phyloP scores from a whole-genome alignment of 1,284 basidiomycete genomes.

The Puccinia brachypodii region DNA sequence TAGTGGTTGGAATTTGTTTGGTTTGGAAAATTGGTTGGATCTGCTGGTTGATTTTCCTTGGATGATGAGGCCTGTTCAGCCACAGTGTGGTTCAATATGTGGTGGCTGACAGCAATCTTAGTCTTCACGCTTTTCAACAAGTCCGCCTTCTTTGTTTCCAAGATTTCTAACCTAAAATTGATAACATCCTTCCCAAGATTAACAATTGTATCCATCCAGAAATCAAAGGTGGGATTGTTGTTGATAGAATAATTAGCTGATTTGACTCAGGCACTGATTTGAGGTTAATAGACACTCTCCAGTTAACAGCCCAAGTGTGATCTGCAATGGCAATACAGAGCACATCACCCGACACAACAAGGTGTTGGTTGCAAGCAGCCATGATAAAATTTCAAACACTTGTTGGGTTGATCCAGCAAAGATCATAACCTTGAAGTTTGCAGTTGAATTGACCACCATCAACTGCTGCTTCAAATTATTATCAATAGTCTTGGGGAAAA shows the following conservation, averaged over 20 bases:
- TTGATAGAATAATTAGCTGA: background rate
- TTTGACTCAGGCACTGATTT: background rate
- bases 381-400: no score
- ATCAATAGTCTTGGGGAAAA: no score
- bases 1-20: background rate
- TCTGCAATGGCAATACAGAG: no score
- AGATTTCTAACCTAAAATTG: background rate
- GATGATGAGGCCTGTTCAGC: background rate
- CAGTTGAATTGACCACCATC: no score
- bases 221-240: background rate
- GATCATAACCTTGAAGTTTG: no score
- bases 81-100: background rate
- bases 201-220: background rate
- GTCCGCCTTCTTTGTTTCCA: background rate
- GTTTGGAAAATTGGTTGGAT: background rate
- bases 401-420: no score
- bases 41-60: no score
- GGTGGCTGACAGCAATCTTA: background rate
- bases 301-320: no score
- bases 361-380: no score
- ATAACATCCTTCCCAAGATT: background rate
- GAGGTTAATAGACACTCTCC: background rate
- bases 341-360: no score
- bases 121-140: background rate
- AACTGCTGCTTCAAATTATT: no score